Base-by-base conservation (phyloP, 768 basidiomycete species). In the Rhodotorula toruloides region DNA sequence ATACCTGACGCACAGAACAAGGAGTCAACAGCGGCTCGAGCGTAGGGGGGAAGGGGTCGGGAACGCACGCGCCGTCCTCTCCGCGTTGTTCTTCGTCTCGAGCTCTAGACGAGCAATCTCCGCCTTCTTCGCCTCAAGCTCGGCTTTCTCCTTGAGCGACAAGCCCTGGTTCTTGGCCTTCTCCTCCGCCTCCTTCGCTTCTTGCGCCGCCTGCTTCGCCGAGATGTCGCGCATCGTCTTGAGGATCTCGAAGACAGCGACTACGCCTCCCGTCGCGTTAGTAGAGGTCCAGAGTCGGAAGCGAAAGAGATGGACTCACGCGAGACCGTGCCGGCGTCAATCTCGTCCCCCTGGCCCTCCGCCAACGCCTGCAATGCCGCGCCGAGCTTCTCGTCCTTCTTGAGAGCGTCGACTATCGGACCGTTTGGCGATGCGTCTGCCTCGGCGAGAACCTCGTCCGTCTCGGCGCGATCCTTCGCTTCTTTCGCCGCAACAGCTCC, bases 181-280 rank as follows among this genome's bases (percentile, higher is more conserved):
- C 32, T 58, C 56, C 9, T 58, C 55, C 32, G 43, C 25, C 31
- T 42, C 31, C 19, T n/a, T 46, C 29, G 25, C 22, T 31, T 65
- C 64, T 34, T 62, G 43, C 5, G 46, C 60, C 4, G n/a, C 56
- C 53, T 61, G 68, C 43, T 62, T 57, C 17, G 21, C 32, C 11
- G 27, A 17, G 7, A 69, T 32, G 10, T 70, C 63, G 17, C 56
- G 54, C 63, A 58, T 52, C 3, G 49, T 52, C 27, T 61, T 40
- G 2, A 65, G 63, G 34, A 65, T 70, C 46, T 69, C 68, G 34
- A 65, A 54, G 31, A 65, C 58, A 27, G 64, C 64, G 14, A 60
- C 64, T 65, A 34, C 11, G 16, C 34, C 3, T 3, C 1, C 3
- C 9, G 43, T 1, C 10, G 21, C 21, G 39, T 42, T 31, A n/a